Conservation (phyloP, 2,329 filamentous ascomycete species). For the Aureobasidium zeae region DNA sequence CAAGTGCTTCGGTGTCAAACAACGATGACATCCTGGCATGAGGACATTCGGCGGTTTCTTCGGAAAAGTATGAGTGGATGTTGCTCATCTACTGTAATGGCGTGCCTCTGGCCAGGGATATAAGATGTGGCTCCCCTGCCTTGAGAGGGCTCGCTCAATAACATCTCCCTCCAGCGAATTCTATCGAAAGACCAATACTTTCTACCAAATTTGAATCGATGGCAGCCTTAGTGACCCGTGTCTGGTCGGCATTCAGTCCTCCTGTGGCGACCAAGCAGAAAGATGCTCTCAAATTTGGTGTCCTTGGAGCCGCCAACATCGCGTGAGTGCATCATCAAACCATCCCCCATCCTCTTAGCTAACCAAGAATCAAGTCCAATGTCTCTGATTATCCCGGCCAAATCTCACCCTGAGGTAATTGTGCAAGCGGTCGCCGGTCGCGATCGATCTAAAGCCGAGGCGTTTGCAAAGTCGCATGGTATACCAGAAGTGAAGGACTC, state of each 20-base stretch:
- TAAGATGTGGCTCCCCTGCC: no score
- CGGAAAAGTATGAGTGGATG: no score
- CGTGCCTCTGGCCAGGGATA: no score
- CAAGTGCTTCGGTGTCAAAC: no score
- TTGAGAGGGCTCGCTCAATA: no score
- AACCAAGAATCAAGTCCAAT: background rate
- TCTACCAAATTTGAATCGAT: background rate
- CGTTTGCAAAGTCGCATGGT: background rate
- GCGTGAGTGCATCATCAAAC: background rate
- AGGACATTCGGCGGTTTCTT: no score
- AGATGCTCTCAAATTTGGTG: slow-evolving; percentile 1
- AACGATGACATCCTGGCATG: no score
- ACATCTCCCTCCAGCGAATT: no score
- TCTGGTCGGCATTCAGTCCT: background rate
- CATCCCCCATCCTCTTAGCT: background rate
- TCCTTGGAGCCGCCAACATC: background rate
- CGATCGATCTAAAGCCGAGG: slow-evolving; percentile 1
- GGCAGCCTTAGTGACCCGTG: background rate
- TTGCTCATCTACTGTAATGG: no score
- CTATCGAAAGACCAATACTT: no score
- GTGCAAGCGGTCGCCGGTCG: slow-evolving; percentile 8
- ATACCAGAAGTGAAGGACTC: slow-evolving; percentile 18
- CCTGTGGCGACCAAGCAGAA: background rate
- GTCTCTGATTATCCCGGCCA: background rate
- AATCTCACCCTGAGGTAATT: slow-evolving; percentile 7